Evolutionary conservation across 345 rosid species (phyloP).

Genomic region (Eucalyptus decipiens): DNA sequence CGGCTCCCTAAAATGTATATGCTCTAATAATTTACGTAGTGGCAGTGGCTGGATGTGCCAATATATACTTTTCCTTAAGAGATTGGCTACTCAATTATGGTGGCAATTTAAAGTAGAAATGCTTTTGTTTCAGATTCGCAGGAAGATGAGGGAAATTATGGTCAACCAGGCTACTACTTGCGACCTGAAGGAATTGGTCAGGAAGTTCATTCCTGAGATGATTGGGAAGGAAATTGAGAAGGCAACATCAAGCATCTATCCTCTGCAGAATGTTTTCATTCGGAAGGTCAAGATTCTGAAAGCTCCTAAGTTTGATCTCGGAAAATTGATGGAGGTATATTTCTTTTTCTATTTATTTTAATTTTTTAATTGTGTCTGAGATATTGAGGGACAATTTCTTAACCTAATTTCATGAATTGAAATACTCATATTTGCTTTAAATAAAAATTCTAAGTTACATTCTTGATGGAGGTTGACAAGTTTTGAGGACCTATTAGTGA

Average conservation of each 20-base stretch:
- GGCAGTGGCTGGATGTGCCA: neutral
- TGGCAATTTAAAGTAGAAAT: neutral
- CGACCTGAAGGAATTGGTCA: constrained; percentile 79
- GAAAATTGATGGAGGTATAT: constrained; percentile 87
- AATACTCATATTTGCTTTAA: neutral
- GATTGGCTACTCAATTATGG: neutral
- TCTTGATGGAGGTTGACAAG: neutral
- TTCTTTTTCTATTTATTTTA: neutral
- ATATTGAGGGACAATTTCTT: neutral
- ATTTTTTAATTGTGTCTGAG: neutral
- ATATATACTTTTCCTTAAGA: neutral
- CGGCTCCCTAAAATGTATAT: neutral
- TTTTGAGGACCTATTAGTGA: neutral
- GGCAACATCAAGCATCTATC: constrained; percentile 71
- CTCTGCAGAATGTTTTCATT: constrained; percentile 82
- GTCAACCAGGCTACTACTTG: constrained; percentile 63
- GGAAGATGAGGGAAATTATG: constrained; percentile 96
- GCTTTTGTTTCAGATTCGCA: constrained; percentile 45
- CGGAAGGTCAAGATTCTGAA: constrained; percentile 93
- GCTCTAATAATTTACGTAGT: neutral
- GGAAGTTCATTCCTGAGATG: constrained; percentile 76
- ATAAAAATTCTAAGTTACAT: neutral
- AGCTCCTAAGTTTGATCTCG: constrained; percentile 95
- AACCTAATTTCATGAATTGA: neutral
- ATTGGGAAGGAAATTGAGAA: constrained; percentile 92